Conservation (phyloP, 108 stramenopile genomes). For the Licmophora abbreviata region DNA sequence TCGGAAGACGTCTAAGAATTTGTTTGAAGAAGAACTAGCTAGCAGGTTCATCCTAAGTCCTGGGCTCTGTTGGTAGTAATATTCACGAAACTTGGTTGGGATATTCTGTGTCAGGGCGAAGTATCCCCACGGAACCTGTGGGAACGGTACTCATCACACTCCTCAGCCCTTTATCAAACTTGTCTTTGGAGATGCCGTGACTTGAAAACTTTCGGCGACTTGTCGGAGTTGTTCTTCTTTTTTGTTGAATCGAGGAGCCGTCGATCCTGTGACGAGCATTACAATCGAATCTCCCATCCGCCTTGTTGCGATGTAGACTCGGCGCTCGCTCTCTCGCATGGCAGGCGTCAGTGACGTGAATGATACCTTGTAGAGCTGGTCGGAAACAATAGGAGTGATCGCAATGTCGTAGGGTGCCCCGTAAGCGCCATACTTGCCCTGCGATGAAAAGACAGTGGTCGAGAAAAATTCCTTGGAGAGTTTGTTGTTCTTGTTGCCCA, state of each 20-base stretch:
- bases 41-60: no score
- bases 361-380: constrained; percentile 29
- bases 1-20: constrained; percentile 1
- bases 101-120: no score
- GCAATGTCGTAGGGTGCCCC: constrained; percentile 58
- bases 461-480: constrained; percentile 27
- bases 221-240: constrained; percentile 31
- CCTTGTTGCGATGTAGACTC: constrained; percentile 33
- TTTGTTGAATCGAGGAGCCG: constrained; percentile 34
- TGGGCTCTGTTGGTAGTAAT: no score
- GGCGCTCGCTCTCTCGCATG: constrained; percentile 75
- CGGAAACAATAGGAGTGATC: constrained; percentile 14
- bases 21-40: no score
- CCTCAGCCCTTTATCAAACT: no score
- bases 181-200: neutral
- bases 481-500: constrained; percentile 2
- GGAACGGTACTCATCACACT: no score
- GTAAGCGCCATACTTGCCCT: constrained; percentile 69
- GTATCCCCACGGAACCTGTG: no score
- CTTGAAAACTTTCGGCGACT: constrained; percentile 24
- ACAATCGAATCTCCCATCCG: constrained; percentile 29
- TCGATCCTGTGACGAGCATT: constrained; percentile 58
- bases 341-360: constrained; percentile 76
- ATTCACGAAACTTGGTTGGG: no score
- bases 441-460: constrained; percentile 24